These are phyloP conservation scores for Penicillium angulare DNA, from an alignment of 495 filamentous ascomycete genomes.

Conservation along the genomic window DNA sequence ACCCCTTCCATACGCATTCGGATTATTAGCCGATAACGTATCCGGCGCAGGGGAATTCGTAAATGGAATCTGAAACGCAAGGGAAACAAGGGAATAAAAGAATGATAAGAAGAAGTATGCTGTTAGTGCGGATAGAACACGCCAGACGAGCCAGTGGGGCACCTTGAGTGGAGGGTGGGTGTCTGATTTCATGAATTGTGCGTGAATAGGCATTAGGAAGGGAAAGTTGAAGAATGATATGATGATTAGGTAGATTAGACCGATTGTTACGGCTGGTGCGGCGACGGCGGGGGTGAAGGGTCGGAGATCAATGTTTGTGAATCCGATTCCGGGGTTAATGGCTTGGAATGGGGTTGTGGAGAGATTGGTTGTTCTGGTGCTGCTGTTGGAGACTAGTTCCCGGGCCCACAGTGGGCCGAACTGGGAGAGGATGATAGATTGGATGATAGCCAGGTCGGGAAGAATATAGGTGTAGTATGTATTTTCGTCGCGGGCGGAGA, in stretches of 20 bases:
- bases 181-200: slow-evolving; percentile 49
- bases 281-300: slow-evolving; percentile 58
- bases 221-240: slow-evolving; percentile 70
- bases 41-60: slow-evolving; percentile 40
- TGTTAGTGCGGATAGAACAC: slow-evolving; percentile 55
- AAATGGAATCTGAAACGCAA: slow-evolving; percentile 67
- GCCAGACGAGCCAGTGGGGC: slow-evolving; percentile 60
- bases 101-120: slow-evolving; percentile 69
- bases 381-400: slow-evolving; percentile 27
- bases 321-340: slow-evolving; percentile 62
- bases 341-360: slow-evolving; percentile 48
- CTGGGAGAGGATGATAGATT: slow-evolving; percentile 38
- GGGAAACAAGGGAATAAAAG: slow-evolving; percentile 62
- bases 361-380: slow-evolving; percentile 39
- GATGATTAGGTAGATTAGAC: slow-evolving; percentile 72
- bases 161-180: slow-evolving; percentile 59
- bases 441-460: slow-evolving; percentile 47
- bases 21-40: slow-evolving; percentile 41
- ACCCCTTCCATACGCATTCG: slow-evolving; percentile 58
- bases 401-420: slow-evolving; percentile 56
- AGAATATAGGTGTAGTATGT: slow-evolving; percentile 53
- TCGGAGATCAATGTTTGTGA: slow-evolving; percentile 58
- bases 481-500: slow-evolving; percentile 58
- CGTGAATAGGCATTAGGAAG: slow-evolving; percentile 68
- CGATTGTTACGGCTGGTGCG: slow-evolving; percentile 61